A percentile compares a stretch with the other conserved stretches of the same genome.
These are phyloP conservation scores for Debaryomycetaceae sp. DNA, from an alignment of 1,139 yeast genomes.

Conservation along the genomic window DNA sequence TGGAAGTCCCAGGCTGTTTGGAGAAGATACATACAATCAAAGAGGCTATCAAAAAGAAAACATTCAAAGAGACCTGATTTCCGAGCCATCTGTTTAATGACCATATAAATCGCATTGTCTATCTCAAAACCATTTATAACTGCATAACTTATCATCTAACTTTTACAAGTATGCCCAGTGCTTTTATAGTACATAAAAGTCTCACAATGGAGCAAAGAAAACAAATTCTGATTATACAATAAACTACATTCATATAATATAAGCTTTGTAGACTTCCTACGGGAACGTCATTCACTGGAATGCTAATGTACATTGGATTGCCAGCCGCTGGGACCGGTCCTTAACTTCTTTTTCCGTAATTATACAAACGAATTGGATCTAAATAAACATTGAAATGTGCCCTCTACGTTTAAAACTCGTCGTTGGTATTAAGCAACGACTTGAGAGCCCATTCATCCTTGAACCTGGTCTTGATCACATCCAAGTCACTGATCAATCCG, in stretches of 20 bases:
- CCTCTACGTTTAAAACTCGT: slow-evolving; percentile 2
- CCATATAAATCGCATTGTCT: not conserved
- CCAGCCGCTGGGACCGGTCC: not conserved
- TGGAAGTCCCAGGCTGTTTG: slow-evolving; percentile 51
- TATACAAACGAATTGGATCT: not conserved
- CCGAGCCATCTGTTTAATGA: not conserved
- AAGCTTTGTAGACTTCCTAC: not conserved
- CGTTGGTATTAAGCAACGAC: slow-evolving; percentile 57
- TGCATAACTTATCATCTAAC: not conserved
- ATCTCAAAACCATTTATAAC: not conserved
- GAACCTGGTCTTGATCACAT: slow-evolving; percentile 70
- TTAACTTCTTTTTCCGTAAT: not conserved
- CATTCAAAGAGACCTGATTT: slow-evolving; percentile 25
- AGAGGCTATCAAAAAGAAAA: slow-evolving; percentile 42
- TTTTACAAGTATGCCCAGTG: not conserved
- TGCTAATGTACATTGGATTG: slow-evolving; percentile 1
- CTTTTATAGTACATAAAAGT: not conserved
- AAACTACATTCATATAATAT: not conserved
- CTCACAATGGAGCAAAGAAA: not conserved
- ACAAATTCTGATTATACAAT: not conserved
- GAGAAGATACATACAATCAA: slow-evolving; percentile 35
- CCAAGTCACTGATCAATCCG: slow-evolving; percentile 74
- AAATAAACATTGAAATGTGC: slow-evolving; percentile 1
- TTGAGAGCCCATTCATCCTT: slow-evolving; percentile 91
- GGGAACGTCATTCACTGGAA: not conserved